A percentile compares a stretch with the other conserved stretches of the same genome.
Conservation (phyloP, 805 yeast genomes). For the Candida palmyrensis region DNA sequence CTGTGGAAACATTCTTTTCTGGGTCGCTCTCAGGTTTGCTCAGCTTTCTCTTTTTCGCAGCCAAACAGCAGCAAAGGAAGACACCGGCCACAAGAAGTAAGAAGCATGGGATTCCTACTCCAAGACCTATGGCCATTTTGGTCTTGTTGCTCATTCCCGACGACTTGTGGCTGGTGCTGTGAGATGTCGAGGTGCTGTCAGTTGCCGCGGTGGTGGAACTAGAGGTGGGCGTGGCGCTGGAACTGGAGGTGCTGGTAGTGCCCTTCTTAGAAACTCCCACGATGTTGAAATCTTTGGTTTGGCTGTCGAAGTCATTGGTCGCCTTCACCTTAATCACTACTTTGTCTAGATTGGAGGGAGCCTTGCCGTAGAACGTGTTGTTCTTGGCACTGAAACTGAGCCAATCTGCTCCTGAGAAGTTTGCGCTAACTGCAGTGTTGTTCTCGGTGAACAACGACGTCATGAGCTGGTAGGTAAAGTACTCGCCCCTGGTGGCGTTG, state of each 20-base stretch:
- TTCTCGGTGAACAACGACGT: slow-evolving; percentile 54
- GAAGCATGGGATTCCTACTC: slow-evolving; percentile 73
- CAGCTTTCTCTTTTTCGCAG: slow-evolving; percentile 10
- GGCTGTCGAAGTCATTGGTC: slow-evolving; percentile 20
- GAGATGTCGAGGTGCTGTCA: slow-evolving; percentile 22
- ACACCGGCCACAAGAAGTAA: slow-evolving; percentile 44
- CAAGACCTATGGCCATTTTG: slow-evolving; percentile 81
- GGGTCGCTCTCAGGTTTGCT: slow-evolving; percentile 20
- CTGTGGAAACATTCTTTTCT: slow-evolving; percentile 20
- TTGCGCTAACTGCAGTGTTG: slow-evolving; percentile 44
- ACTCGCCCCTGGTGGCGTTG: slow-evolving; percentile 64
- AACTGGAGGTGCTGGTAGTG: slow-evolving; percentile 15
- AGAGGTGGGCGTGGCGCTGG: slow-evolving; percentile 15
- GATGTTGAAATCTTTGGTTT: slow-evolving; percentile 43
- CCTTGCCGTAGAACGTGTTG: slow-evolving; percentile 63
- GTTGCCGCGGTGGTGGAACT: slow-evolving; percentile 24
- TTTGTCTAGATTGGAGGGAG: slow-evolving; percentile 30
- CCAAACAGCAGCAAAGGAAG: slow-evolving; percentile 45
- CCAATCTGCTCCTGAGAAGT: slow-evolving; percentile 52
- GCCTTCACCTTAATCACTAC: slow-evolving; percentile 26
- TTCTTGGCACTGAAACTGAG: slow-evolving; percentile 54
- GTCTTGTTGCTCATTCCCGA: slow-evolving; percentile 31
- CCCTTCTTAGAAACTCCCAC: slow-evolving; percentile 39
- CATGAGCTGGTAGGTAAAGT: slow-evolving; percentile 51
- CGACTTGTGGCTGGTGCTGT: slow-evolving; percentile 18